Evolutionary conservation across 1,139 yeast species (phyloP), one percentile per base, ranked within the genome.

Genomic region (Protomyces pachydermus): DNA sequence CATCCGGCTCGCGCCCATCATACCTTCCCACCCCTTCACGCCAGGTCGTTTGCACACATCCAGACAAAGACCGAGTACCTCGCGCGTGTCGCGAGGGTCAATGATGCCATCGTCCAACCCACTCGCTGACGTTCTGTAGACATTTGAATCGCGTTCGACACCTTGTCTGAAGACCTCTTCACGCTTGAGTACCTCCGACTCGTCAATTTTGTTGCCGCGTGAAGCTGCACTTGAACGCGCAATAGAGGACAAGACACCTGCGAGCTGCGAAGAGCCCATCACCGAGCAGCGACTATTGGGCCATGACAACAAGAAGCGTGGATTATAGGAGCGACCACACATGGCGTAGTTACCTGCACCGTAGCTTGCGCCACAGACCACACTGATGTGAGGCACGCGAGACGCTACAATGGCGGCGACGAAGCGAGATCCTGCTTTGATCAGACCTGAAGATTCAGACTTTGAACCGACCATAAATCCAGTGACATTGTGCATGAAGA

Each of bases 301-400:
- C 77, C 77, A 74, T 8, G 75, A 64, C 73, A 74, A 73, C 58
- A 74, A 69, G 69, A 74, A 74, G 39, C 74, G 70, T 3, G 77
- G 77, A 63, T 72, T 73, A 65, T 74, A 74, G 28, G 76, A 76
- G 34, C 77, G 66, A 28, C 77, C 77, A 53, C 77, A 74, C 77
- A 74, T 74, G 20, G 76, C 77, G 67, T 74, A 74, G 68, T 74
- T 74, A 6, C 77, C 76, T 1, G 76, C 76, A 9, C 76, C 77
- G 65, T 74, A 74, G 9, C 75, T 72, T 38, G 75, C 76, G 12
- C 77, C 77, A 58, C 74, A 73, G 45, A 74, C 67, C 28, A 74
- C 74, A 2, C 76, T 74, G 65, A 71, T 74, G 65, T 73, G 71
- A 60, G 74, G 76, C 20, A 74, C 76, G 6, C 72, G 72, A 23